Conservation (phyloP, 208 protist genomes). For the Trypanosoma brucei region DNA sequence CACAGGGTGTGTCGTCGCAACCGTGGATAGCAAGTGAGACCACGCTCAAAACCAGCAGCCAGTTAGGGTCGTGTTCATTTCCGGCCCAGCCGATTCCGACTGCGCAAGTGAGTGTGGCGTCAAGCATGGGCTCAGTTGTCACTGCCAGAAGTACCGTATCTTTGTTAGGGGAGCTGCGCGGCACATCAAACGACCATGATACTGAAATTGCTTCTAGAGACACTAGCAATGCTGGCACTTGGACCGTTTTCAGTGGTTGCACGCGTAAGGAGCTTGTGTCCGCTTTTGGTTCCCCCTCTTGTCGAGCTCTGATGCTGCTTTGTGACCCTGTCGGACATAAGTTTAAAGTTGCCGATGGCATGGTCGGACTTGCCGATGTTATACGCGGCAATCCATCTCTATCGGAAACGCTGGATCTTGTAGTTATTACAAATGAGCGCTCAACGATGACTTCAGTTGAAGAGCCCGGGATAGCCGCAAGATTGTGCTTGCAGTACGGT, state of each 20-base stretch:
- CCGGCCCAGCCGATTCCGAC: not conserved
- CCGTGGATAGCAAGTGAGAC: not conserved
- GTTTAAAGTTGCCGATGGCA: conserved; percentile 66
- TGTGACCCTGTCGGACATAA: conserved; percentile 33
- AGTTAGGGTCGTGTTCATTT: not conserved
- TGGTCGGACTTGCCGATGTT: conserved; percentile 30
- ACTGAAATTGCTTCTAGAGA: not conserved
- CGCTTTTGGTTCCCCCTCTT: conserved; percentile 36
- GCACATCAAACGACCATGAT: not conserved
- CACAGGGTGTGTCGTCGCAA: conserved; percentile 11
- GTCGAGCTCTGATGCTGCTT: conserved; percentile 54
- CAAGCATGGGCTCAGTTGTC: not conserved
- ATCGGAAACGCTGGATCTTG: conserved; percentile 34
- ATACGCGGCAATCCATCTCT: conserved; percentile 7
- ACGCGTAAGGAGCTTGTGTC: conserved; percentile 79
- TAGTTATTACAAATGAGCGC: conserved; percentile 56
- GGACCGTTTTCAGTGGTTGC: conserved; percentile 55
- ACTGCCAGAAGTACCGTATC: not conserved
- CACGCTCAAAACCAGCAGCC: not conserved
- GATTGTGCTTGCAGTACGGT: conserved; percentile 58
- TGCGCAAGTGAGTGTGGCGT: not conserved
- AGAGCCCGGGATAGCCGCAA: conserved; percentile 40
- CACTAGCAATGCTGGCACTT: conserved; percentile 8
- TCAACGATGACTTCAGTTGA: conserved; percentile 25
- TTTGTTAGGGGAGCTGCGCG: not conserved